Base-by-base conservation (phyloP, 192 early-diverging fungal species). In the Gonapodya sp. region DNA sequence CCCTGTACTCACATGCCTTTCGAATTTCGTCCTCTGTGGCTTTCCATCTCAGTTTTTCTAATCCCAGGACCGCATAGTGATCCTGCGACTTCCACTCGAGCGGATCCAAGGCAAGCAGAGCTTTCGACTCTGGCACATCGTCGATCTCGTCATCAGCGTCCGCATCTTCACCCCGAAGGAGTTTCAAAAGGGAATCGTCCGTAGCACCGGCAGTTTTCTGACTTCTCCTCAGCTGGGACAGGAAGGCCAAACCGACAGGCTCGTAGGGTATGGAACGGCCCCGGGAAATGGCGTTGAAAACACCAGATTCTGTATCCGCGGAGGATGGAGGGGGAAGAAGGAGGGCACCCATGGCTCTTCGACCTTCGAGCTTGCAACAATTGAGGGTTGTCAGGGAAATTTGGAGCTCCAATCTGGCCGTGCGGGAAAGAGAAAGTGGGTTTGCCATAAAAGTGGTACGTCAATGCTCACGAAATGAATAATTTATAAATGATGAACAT, bases 71-170 rank as follows among this genome's bases (percentile, higher is more conserved):
- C 33, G 93, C 94, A 86, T 98, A 99, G 88, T 98, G 94, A 85
- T 98, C 98, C 88, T 98, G 97, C 8, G 86, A 87, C 91, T 96
- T 98, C 97, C 97, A 98, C 75, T 96, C 93, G 84, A 93, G 90
- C 73, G 97, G 97, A 84, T 97, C 94, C n/a, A 88, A 85, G 78
- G 84, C 84, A 79, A 98, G 89, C 46, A 97, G 87, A 79, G 88
- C 85, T 74, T 87, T 86, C 84, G 91, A 87, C 84, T 96, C 96
- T 79, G 90, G 90, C 86, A 97, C 96, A 73, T 92, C 89, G 36
- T 96, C 96, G 30, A 64, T 64, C 8, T 64, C 46, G 24, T 64
- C 46, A 16, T 64, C 46, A 64, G 46, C 46, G 46, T 64, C 46
- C 24, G 46, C 46, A 24, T 24, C 46, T 64, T 64, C 46, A 16